Evolutionary conservation across 2,329 filamentous ascomycete species (phyloP).

Genomic region (Diaporthe eres): DNA sequence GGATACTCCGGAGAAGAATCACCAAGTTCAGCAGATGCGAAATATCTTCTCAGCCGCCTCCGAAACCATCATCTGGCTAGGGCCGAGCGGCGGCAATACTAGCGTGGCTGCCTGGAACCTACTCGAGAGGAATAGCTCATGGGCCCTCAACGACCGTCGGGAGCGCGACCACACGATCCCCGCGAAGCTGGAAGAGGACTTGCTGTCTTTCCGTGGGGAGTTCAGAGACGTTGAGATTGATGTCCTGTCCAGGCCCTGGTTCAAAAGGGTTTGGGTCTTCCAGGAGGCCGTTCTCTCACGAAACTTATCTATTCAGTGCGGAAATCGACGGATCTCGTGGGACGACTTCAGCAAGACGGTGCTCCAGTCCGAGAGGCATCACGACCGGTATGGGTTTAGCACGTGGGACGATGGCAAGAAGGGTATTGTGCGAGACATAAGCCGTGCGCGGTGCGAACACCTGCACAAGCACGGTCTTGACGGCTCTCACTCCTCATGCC

Average conservation of each 20-base stretch:
- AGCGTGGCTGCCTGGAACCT: constrained; percentile 24
- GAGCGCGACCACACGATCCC: neutral
- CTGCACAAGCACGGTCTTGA: neutral
- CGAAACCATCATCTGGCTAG: constrained; percentile 24
- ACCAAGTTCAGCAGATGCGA: constrained; percentile 23
- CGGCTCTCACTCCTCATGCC: no score
- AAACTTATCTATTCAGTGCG: constrained; percentile 12
- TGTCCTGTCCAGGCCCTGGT: constrained; percentile 12
- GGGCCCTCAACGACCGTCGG: constrained; percentile 3
- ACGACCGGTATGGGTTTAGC: constrained; percentile 21
- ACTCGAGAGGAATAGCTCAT: constrained; percentile 24
- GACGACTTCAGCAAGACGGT: constrained; percentile 22
- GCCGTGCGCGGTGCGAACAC: neutral
- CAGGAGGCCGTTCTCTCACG: constrained; percentile 21
- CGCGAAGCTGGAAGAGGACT: neutral
- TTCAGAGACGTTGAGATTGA: constrained; percentile 20
- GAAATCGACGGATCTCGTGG: constrained; percentile 25
- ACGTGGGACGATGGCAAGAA: neutral
- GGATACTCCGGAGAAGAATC: neutral
- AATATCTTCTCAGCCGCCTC: neutral
- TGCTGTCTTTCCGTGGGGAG: neutral
- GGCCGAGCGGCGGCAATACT: neutral
- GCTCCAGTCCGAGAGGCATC: neutral
- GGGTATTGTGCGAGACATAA: neutral
- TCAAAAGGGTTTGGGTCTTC: constrained; percentile 4